Evolutionary conservation across 371 early-diverging fungal genomes (phyloP), one percentile per base, ranked within the genome.

Genomic region (Mucor ambiguus): DNA sequence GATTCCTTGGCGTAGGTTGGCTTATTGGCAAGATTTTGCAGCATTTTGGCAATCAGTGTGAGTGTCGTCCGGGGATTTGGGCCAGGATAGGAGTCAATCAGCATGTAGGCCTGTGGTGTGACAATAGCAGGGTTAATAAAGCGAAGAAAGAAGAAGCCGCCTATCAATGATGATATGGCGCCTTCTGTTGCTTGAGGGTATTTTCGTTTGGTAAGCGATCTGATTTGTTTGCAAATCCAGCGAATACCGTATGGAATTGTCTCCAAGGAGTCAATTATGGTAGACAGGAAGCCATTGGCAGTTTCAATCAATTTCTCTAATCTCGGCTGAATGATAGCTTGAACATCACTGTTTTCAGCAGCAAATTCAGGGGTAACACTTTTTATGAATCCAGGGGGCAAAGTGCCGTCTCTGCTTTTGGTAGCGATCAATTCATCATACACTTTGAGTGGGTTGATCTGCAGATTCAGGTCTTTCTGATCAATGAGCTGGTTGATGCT

Each of bases 191-290:
- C 93, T 38, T 95, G 87, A 4, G 97, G 96, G 76, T 89, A 96
- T 73, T 92, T 93, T 63, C 93, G 72, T 87, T 93, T 95, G n/a
- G 96, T 95, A 66, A 97, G 76, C 1, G 91, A 92, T 41, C 93
- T 83, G 79, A 98, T 97, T 79, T 97, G 96, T 68, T 98, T 98
- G 80, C 98, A 98, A 55, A 98, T 95, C 97, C 97, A 98, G n/a
- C 97, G 88, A 73, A 98, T 97, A 55, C 97, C 98, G 67, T 95
- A 97, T 1, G 98, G 98, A 3, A 95, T 93, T 63, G 86, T 83
- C 54, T 93, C 89, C 16, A 93, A 82, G 1, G 93, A 91, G 9
- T 80, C 82, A 32, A 96, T 84, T 60, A 98, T 96, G 10, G 93
- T 93, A 16, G 86, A 84, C 32, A 98, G 75, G 66, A 97, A 95